These are phyloP conservation scores for Atkinsonella texensis DNA, from an alignment of 2,329 filamentous ascomycete genomes.

Conservation along the genomic window DNA sequence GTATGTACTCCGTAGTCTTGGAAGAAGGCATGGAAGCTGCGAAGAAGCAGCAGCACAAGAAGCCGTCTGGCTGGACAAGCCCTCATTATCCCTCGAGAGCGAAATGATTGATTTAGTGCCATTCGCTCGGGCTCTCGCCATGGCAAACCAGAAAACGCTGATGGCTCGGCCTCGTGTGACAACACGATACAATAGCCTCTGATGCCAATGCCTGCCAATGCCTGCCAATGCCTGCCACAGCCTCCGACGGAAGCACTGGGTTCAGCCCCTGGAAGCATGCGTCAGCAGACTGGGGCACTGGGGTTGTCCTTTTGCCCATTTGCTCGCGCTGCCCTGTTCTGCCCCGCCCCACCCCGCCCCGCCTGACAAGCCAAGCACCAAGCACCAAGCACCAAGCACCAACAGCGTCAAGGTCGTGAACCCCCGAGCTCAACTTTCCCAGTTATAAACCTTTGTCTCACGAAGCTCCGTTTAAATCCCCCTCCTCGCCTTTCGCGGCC, in stretches of 20 bases:
- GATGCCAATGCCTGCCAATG: neutral
- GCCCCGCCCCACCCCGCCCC: constrained; percentile 3
- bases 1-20: neutral
- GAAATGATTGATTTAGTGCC: neutral
- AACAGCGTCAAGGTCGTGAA: constrained; percentile 10
- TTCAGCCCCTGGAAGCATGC: neutral
- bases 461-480: neutral
- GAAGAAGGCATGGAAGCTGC: neutral
- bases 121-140: too few species aligned
- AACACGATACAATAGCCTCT: too few species aligned
- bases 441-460: constrained; percentile 6
- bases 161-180: too few species aligned
- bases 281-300: neutral
- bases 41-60: neutral
- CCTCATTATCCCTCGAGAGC: neutral
- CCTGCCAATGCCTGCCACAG: too few species aligned
- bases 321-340: constrained; percentile 1
- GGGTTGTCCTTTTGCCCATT: neutral
- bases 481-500: neutral
- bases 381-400: constrained; percentile 6
- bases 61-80: neutral
- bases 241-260: neutral
- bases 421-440: constrained; percentile 8
- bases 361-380: constrained; percentile 5
- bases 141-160: too few species aligned